Conservation (phyloP, 164 flowering plant genomes). For the Aristolochia contorta region DNA sequence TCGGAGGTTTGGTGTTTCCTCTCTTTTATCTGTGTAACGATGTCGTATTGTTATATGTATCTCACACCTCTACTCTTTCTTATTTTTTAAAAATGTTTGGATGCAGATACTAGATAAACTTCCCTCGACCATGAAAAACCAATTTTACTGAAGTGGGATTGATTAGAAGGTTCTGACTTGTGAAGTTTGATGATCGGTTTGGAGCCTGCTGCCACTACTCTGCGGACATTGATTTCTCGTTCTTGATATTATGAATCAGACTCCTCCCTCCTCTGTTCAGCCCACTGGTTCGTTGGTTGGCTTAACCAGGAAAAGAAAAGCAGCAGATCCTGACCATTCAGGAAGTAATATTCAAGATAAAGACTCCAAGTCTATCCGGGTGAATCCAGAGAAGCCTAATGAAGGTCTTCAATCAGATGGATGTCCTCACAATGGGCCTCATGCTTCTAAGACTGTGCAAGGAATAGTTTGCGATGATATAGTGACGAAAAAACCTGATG, state of each 20-base stretch:
- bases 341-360: constrained; percentile 3
- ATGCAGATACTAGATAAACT: constrained; percentile 2
- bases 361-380: constrained; percentile 4
- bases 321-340: constrained; percentile 9
- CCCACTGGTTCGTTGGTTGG: constrained; percentile 7
- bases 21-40: too few relatives aligned
- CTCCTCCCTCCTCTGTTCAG: constrained; percentile 11
- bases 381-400: constrained; percentile 6
- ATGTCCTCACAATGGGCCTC: constrained; percentile 5
- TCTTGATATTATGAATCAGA: constrained; percentile 7
- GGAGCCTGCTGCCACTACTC: not conserved
- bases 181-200: constrained; percentile 6
- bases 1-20: too few relatives aligned
- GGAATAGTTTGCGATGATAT: constrained; percentile 11
- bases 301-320: constrained; percentile 25
- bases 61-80: not conserved
- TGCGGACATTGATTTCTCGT: constrained; percentile 3
- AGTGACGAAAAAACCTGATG: constrained; percentile 9
- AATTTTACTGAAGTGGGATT: not conserved
- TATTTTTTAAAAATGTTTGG: not conserved
- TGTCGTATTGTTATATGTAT: not conserved
- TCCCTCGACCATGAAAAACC: not conserved
- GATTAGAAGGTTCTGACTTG: constrained; percentile 9
- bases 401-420: constrained; percentile 5
- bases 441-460: constrained; percentile 6